phyloP scores from a whole-genome alignment of 2,329 filamentous ascomycete genomes.

The Alternaria arbusti region DNA sequence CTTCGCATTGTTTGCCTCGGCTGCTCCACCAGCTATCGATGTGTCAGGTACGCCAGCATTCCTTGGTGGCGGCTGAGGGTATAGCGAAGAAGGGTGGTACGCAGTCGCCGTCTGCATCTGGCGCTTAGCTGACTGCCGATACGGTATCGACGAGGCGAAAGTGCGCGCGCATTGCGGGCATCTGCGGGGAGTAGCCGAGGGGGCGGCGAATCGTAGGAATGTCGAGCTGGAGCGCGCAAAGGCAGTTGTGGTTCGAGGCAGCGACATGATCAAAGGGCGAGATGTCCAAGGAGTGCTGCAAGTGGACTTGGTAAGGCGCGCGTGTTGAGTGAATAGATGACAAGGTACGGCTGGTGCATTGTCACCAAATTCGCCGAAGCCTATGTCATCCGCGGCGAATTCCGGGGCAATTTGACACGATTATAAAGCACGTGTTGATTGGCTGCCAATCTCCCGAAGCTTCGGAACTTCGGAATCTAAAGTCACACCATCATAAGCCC shows the following conservation, averaged over 20 bases:
- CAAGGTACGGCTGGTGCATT: conserved; percentile 16
- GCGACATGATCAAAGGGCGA: conserved; percentile 35
- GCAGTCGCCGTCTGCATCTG: conserved; percentile 69
- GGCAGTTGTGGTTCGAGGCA: conserved; percentile 33
- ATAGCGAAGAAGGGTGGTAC: conserved; percentile 66
- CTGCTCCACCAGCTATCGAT: conserved; percentile 63
- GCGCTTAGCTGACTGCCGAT: conserved; percentile 45
- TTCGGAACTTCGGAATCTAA: conserved; percentile 10
- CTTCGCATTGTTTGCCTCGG: conserved; percentile 56
- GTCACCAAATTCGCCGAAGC: conserved; percentile 25
- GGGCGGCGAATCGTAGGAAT: conserved; percentile 35
- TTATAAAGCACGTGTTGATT: conserved; percentile 29
- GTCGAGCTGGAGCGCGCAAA: conserved; percentile 33
- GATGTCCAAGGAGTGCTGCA: background rate
- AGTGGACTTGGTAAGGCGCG: background rate
- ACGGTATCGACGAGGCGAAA: conserved; percentile 51
- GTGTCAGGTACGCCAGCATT: conserved; percentile 66
- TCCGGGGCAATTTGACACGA: conserved; percentile 19
- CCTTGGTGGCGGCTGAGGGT: conserved; percentile 63
- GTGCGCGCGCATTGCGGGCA: conserved; percentile 56
- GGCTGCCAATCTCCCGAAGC: conserved; percentile 9
- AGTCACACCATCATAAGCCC: background rate
- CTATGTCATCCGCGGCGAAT: conserved; percentile 36
- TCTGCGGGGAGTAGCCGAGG: conserved; percentile 28
- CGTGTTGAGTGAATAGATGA: conserved; percentile 12